Percentiles rank a stretch among this genome's conserved stretches.
These are phyloP conservation scores for Thalassiosira sp. DNA, from an alignment of 352 stramenopile genomes.

Conservation along the genomic window DNA sequence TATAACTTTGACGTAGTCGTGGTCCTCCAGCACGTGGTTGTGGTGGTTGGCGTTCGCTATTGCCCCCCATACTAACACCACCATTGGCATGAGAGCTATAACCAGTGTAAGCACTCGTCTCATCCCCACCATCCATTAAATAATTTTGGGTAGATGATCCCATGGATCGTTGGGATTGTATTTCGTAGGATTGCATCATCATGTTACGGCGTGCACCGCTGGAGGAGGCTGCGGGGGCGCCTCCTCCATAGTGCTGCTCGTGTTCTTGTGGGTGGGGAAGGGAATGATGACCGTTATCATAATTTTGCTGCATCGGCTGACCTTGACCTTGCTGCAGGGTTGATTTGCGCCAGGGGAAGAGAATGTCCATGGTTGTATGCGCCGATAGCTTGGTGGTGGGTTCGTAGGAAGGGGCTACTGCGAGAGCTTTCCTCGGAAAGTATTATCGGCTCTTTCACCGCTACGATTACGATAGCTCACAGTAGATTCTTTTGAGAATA, in stretches of 20 bases:
- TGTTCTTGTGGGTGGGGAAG: slow-evolving; percentile 23
- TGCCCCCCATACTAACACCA: background rate
- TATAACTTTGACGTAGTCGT: background rate
- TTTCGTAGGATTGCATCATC: slow-evolving; percentile 1
- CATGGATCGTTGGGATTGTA: background rate
- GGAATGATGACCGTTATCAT: background rate
- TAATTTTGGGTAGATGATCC: too few species aligned
- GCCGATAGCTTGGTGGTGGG: background rate
- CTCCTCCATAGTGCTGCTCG: background rate
- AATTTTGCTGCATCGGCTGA: background rate
- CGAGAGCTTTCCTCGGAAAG: too few species aligned
- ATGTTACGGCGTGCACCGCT: background rate
- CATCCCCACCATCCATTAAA: too few species aligned
- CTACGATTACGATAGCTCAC: too few species aligned
- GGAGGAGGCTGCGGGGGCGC: too few species aligned
- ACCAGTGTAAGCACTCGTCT: too few species aligned
- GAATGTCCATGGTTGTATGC: slow-evolving; percentile 15
- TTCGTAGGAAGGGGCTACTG: too few species aligned
- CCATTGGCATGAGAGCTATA: background rate
- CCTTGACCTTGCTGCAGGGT: background rate
- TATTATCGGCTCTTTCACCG: too few species aligned
- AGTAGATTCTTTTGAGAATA: too few species aligned
- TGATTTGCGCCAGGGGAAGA: slow-evolving; percentile 13
- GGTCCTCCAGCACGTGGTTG: too few species aligned
- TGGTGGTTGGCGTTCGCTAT: too few species aligned